Conservation (phyloP, 176 grass and related monocot genomes). For the Oryza meridionalis region DNA sequence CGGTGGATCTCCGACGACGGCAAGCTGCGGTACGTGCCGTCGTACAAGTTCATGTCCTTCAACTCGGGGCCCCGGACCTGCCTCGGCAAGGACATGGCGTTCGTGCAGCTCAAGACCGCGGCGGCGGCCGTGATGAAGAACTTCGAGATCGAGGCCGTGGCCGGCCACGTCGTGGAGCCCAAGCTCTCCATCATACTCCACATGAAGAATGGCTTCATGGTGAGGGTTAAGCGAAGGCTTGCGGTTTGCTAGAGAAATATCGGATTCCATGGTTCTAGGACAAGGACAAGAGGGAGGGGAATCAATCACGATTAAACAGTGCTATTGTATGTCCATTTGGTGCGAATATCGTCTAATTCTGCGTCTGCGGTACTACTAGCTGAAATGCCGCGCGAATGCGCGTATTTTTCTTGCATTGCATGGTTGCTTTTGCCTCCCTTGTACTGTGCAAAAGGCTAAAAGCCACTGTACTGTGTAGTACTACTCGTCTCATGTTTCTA, state of each 20-base stretch:
- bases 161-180: conserved; percentile 53
- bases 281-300: neutral
- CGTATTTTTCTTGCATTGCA: too few relatives aligned
- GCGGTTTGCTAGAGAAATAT: neutral
- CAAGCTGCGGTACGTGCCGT: conserved; percentile 50
- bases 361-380: too few relatives aligned
- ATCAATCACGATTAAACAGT: neutral
- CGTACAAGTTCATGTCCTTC: conserved; percentile 63
- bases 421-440: too few relatives aligned
- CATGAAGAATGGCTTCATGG: conserved; percentile 57
- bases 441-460: too few relatives aligned
- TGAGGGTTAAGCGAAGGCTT: conserved; percentile 36
- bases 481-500: too few relatives aligned
- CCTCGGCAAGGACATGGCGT: conserved; percentile 60
- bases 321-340: neutral
- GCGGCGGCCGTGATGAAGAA: conserved; percentile 45
- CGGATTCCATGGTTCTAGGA: neutral
- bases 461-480: too few relatives aligned
- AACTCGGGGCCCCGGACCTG: conserved; percentile 59
- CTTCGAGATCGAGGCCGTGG: conserved; percentile 33
- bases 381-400: too few relatives aligned
- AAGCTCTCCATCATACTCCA: conserved; percentile 60
- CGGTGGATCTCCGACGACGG: conserved; percentile 39
- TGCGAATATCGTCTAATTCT: neutral
- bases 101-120: conserved; percentile 53